These are phyloP conservation scores for Cytospora paraplurivora DNA, from an alignment of 2,329 filamentous ascomycete species.

Conservation along the genomic window DNA sequence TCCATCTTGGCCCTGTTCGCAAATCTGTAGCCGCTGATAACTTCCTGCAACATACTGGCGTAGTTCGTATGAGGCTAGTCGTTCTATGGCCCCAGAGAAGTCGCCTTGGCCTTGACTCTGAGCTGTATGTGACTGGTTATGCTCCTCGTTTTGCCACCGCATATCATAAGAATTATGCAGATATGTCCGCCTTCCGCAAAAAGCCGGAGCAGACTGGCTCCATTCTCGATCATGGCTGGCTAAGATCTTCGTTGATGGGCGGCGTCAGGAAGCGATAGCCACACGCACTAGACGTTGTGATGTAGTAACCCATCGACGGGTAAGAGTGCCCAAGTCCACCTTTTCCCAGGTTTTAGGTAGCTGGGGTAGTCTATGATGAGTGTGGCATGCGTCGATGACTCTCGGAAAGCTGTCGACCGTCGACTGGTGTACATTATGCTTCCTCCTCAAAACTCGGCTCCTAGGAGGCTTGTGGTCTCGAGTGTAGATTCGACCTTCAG, in stretches of 20 bases:
- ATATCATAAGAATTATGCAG: slow-evolving; percentile 31
- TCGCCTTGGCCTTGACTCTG: slow-evolving; percentile 29
- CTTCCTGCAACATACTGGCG: slow-evolving; percentile 42
- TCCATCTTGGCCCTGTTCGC: slow-evolving; percentile 40
- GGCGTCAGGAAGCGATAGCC: neutral
- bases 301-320: slow-evolving; percentile 25
- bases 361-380: slow-evolving; percentile 35
- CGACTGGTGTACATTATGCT: slow-evolving; percentile 36
- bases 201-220: slow-evolving; percentile 43
- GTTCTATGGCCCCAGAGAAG: slow-evolving; percentile 26
- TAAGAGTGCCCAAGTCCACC: slow-evolving; percentile 33
- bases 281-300: slow-evolving; percentile 29
- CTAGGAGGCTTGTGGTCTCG: slow-evolving; percentile 38
- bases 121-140: slow-evolving; percentile 33
- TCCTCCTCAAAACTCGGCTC: slow-evolving; percentile 44
- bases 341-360: slow-evolving; percentile 42
- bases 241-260: no score
- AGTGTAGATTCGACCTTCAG: slow-evolving; percentile 54
- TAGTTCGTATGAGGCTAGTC: slow-evolving; percentile 47
- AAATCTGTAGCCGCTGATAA: slow-evolving; percentile 42
- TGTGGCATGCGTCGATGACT: slow-evolving; percentile 39
- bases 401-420: slow-evolving; percentile 33
- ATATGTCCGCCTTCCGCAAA: slow-evolving; percentile 34
- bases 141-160: slow-evolving; percentile 31
- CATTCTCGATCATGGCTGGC: slow-evolving; percentile 39